These are phyloP conservation scores for Polychaeton citri DNA, from an alignment of 2,329 filamentous ascomycete species.

Conservation along the genomic window DNA sequence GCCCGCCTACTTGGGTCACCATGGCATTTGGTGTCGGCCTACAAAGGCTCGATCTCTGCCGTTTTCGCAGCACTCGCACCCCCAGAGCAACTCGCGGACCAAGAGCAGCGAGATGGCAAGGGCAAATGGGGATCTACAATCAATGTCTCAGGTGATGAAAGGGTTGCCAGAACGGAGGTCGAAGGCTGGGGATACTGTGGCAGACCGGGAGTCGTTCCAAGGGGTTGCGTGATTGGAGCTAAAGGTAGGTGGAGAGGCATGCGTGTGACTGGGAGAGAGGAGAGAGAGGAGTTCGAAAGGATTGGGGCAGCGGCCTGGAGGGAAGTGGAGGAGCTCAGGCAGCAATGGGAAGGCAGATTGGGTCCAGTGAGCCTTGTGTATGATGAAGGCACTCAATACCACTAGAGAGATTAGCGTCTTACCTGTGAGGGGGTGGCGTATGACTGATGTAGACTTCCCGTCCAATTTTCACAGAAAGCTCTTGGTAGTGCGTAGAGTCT, in stretches of 20 bases:
- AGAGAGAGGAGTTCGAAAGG: slow-evolving; percentile 57
- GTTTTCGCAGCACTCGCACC: slow-evolving; percentile 65
- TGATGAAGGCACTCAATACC: background rate
- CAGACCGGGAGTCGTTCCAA: slow-evolving; percentile 35
- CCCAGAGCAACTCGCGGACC: slow-evolving; percentile 46
- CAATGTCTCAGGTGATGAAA: slow-evolving; percentile 42
- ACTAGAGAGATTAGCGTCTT: too few relatives aligned
- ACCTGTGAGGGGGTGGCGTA: too few relatives aligned
- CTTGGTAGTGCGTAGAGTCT: too few relatives aligned
- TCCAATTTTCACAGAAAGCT: too few relatives aligned
- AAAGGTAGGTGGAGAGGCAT: slow-evolving; percentile 46
- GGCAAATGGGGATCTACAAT: slow-evolving; percentile 78
- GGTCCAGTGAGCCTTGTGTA: slow-evolving; percentile 19
- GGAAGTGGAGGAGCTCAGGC: slow-evolving; percentile 23
- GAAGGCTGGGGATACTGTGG: slow-evolving; percentile 67
- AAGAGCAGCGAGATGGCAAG: slow-evolving; percentile 38
- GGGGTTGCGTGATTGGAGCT: slow-evolving; percentile 29
- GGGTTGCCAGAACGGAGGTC: slow-evolving; percentile 66
- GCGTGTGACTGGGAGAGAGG: slow-evolving; percentile 44
- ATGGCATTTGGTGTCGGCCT: slow-evolving; percentile 71
- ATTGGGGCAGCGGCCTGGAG: slow-evolving; percentile 45
- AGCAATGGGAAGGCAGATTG: slow-evolving; percentile 26
- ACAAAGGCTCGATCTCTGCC: slow-evolving; percentile 61
- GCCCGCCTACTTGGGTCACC: slow-evolving; percentile 69
- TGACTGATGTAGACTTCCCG: too few relatives aligned